Evolutionary conservation across 2,329 filamentous ascomycete genomes (phyloP).

Genomic region (Cordyceps cateniannulata): DNA sequence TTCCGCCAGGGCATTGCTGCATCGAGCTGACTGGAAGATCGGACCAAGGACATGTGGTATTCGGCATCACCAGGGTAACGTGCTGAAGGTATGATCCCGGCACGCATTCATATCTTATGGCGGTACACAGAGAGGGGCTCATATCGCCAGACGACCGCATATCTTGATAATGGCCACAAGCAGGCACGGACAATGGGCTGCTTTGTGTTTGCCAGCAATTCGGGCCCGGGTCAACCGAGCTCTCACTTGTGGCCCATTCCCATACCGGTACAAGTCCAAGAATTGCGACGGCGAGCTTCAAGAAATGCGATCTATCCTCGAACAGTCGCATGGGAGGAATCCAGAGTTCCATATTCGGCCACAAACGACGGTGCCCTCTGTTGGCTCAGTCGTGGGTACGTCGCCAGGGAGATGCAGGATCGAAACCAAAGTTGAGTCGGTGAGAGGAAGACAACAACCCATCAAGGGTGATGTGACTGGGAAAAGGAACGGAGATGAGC

Average conservation of each 20-base stretch:
- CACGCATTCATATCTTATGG: neutral
- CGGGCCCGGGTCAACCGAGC: neutral
- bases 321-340: neutral
- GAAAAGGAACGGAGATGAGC: constrained; percentile 3
- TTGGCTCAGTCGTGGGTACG: neutral
- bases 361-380: neutral
- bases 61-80: neutral
- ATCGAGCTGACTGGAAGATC: neutral
- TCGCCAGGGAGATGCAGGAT: neutral
- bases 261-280: neutral
- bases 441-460: neutral
- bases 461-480: constrained; percentile 3
- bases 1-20: neutral
- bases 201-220: neutral
- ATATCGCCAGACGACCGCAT: neutral
- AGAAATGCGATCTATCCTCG: neutral
- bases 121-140: neutral
- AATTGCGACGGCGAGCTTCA: neutral
- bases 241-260: neutral
- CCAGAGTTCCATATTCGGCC: neutral
- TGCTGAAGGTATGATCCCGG: neutral
- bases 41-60: neutral
- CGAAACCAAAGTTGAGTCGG: neutral
- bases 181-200: neutral
- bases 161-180: neutral